A percentile compares a stretch with the other conserved stretches of the same genome.
Conservation (phyloP, 179 eudicot species). For the Heliamphora pulchella region DNA sequence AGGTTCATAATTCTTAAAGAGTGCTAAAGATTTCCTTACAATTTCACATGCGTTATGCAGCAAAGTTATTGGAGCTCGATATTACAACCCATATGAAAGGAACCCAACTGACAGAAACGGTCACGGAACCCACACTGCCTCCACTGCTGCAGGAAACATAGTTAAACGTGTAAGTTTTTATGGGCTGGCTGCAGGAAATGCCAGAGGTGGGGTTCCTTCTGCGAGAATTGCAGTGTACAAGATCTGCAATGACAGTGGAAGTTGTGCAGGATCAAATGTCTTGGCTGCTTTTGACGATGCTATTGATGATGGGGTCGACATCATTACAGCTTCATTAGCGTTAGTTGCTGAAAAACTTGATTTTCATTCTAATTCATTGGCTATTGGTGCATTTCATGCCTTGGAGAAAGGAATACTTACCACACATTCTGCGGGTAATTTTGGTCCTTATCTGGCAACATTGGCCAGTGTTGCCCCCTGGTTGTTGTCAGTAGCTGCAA, state of each 20-base stretch:
- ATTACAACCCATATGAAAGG: neutral
- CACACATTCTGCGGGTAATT: slow-evolving; percentile 8
- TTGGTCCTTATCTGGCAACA: neutral
- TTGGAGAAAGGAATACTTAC: slow-evolving; percentile 12
- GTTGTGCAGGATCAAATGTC: neutral
- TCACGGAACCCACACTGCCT: slow-evolving; percentile 37
- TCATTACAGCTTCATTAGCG: slow-evolving; percentile 23
- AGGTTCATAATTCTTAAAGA: too few species aligned
- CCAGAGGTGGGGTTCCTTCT: slow-evolving; percentile 37
- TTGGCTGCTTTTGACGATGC: slow-evolving; percentile 41
- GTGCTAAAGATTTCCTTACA: too few species aligned
- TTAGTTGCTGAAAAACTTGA: too few species aligned
- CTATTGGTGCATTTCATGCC: neutral
- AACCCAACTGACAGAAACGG: slow-evolving; percentile 20
- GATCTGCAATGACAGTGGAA: neutral
- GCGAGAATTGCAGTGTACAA: slow-evolving; percentile 37
- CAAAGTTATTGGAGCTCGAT: slow-evolving; percentile 28
- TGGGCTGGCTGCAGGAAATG: slow-evolving; percentile 29
- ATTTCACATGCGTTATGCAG: too few species aligned
- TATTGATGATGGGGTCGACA: slow-evolving; percentile 41
- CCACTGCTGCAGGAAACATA: slow-evolving; percentile 26
- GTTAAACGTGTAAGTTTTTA: slow-evolving; percentile 20
- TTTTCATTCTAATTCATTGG: neutral
- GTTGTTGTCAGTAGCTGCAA: slow-evolving; percentile 19
- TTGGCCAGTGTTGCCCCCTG: slow-evolving; percentile 9